A percentile compares a stretch with the other conserved stretches of the same genome.
These are phyloP conservation scores for Acephala macrosclerotiorum DNA, from an alignment of 2,329 filamentous ascomycete species.

Conservation along the genomic window DNA sequence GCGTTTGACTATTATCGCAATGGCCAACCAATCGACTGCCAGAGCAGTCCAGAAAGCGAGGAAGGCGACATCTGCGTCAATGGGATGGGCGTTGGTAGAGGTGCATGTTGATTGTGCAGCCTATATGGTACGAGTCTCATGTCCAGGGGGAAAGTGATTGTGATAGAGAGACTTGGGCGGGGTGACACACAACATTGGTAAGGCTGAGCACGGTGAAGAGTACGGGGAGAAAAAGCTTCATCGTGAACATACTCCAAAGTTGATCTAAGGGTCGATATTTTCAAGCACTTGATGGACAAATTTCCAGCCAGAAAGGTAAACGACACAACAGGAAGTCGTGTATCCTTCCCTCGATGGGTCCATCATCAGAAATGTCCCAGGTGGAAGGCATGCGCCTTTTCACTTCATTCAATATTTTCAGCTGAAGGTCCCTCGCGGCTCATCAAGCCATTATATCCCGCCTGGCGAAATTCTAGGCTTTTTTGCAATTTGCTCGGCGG, in stretches of 20 bases:
- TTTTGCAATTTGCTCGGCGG: background rate
- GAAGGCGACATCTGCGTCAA: conserved; percentile 7
- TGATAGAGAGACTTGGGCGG: background rate
- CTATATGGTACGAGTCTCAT: background rate
- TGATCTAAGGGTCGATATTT: no score
- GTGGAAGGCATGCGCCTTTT: background rate
- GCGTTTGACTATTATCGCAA: conserved; percentile 1
- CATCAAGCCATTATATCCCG: background rate
- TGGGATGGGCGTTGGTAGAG: background rate
- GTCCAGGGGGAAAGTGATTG: background rate
- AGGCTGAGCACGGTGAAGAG: background rate
- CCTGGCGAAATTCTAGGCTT: background rate
- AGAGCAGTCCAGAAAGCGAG: background rate
- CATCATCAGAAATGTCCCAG: background rate
- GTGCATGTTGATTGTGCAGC: conserved; percentile 2
- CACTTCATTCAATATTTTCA: background rate
- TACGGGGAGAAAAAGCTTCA: background rate
- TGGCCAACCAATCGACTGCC: background rate
- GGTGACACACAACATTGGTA: background rate
- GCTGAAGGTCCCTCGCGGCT: background rate
- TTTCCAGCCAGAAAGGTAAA: background rate
- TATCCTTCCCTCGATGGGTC: background rate
- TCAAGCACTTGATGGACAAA: background rate
- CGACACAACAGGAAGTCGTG: background rate
- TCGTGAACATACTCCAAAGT: background rate